These are phyloP conservation scores for Gypsophila paniculata DNA, from an alignment of 179 eudicot genomes.

Conservation along the genomic window DNA sequence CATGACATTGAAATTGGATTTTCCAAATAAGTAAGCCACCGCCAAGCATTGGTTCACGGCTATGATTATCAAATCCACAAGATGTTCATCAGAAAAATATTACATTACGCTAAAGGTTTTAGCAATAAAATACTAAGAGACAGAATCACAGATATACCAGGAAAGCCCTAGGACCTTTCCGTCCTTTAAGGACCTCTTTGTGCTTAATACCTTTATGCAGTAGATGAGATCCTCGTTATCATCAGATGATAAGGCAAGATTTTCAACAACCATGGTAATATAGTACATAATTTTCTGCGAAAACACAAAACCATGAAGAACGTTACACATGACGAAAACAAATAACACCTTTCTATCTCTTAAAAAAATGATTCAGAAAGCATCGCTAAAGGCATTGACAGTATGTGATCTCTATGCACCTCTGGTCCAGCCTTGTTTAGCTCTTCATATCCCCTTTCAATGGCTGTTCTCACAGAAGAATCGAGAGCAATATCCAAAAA, in stretches of 20 bases:
- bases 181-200: not conserved
- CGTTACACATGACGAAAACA: constrained; percentile 5
- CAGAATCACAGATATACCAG: not conserved
- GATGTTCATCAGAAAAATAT: not conserved
- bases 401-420: constrained; percentile 36
- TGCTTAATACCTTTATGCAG: constrained; percentile 71
- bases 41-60: not conserved
- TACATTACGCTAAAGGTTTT: too few species aligned
- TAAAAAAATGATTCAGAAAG: not conserved
- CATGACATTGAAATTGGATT: not conserved
- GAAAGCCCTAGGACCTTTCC: not conserved
- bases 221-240: constrained; percentile 89
- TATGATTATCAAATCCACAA: too few species aligned
- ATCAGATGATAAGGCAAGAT: constrained; percentile 80
- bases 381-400: not conserved
- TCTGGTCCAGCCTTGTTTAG: constrained; percentile 80
- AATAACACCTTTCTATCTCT: not conserved
- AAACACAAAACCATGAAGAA: constrained; percentile 21
- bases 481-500: constrained; percentile 92
- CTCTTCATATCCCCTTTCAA: constrained; percentile 95
- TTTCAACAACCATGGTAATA: constrained; percentile 85
- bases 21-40: constrained; percentile 8
- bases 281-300: constrained; percentile 88
- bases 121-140: not conserved
- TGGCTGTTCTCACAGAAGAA: constrained; percentile 79